phyloP scores from a whole-genome alignment of 306 rosid species.

The Gynostemma pentaphyllum region DNA sequence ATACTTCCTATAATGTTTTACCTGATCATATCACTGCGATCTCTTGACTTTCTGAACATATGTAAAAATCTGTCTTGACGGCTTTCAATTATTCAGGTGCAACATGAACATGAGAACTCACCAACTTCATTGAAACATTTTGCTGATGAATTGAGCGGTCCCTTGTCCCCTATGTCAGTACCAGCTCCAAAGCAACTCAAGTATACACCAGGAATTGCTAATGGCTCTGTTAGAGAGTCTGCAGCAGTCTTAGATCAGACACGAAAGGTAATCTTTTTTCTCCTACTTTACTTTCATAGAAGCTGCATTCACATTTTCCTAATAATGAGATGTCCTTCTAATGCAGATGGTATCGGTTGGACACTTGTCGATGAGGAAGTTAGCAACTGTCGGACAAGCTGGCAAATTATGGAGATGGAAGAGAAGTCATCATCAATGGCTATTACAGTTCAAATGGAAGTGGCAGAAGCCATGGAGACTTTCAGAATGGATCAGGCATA shows the following conservation, averaged over 20 bases:
- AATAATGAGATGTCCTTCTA: constrained; percentile 16
- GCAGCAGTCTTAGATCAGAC: constrained; percentile 58
- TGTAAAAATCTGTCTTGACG: neutral
- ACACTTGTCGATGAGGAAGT: constrained; percentile 68
- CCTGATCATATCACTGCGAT: neutral
- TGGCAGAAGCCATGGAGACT: constrained; percentile 99
- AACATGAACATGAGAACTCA: constrained; percentile 44
- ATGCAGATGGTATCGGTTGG: constrained; percentile 85
- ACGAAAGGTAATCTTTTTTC: constrained; percentile 48
- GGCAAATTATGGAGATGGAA: constrained; percentile 99
- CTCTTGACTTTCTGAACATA: neutral
- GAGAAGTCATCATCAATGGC: constrained; percentile 98
- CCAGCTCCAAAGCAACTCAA: constrained; percentile 82
- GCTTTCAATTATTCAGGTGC: constrained; percentile 20
- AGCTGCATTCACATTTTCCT: constrained; percentile 15
- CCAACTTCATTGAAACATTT: constrained; percentile 52
- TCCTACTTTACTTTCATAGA: constrained; percentile 11
- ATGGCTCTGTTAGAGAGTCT: constrained; percentile 57
- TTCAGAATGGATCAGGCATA: constrained; percentile 84
- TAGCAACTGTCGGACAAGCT: constrained; percentile 69
- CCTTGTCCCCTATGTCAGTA: constrained; percentile 62
- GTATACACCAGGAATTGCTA: constrained; percentile 82
- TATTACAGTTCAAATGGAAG: constrained; percentile 91
- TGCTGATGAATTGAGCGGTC: constrained; percentile 54
- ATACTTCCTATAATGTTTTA: neutral